Evolutionary conservation across 805 yeast genomes (phyloP), one percentile per base, ranked within the genome.

Genomic region (Metschnikowia borealis): DNA sequence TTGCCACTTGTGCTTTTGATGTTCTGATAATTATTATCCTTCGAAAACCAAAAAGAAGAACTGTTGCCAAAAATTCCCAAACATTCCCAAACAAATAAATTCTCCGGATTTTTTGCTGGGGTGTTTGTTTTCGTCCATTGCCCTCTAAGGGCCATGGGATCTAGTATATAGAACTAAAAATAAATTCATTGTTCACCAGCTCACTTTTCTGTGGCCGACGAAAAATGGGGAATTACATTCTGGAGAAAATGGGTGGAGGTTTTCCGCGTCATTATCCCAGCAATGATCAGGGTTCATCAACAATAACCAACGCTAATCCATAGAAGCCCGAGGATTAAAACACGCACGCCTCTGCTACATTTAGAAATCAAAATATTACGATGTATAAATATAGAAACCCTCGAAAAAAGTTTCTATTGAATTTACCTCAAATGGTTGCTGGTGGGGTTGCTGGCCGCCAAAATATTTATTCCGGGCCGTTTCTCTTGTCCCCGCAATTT

Each of bases 401-500:
- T 8, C 13, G n/a, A 10, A 8, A 10, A 26, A 8, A 26, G 2
- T 8, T 26, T 26, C 4, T 4, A 26, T 26, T 26, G 29, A 26
- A 10, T 26, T 26, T 34, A 3, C 36, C 15, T 6, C 4, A 36
- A 15, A n/a, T n/a, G 38, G 21, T n/a, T 26, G 29, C 29, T 26
- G 29, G 29, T 26, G 29, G 29, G 29, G 29, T 26, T 26, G 29
- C 11, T 26, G 29, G 29, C 38, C 17, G 36, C 17, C 15, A 34
- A 34, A 15, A 33, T 32, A 14, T 13, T 33, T 8, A n/a, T 33
- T 33, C 35, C 34, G n/a, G 10, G 29, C 29, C 29, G 29, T 26
- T 26, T 17, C 40, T 6, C 15, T n/a, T 38, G 26, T 26, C 44
- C 44, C 44, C 44, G 44, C 44, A 40, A 40, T 26, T 35, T 29